Evolutionary conservation across 148 eudicot species (phyloP).

Genomic region (Heliamphora exappendiculata): DNA sequence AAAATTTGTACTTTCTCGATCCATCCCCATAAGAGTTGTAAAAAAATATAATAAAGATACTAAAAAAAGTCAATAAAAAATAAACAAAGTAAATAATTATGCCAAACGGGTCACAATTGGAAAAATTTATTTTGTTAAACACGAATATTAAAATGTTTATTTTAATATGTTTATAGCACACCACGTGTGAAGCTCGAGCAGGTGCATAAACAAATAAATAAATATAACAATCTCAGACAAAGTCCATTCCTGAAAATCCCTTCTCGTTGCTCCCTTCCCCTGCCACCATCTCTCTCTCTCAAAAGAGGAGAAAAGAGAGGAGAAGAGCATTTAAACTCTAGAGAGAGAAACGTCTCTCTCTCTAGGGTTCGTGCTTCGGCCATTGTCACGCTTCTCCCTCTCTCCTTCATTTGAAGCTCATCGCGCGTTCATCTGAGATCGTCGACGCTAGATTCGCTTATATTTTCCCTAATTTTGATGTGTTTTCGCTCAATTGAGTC

Average conservation of each 20-base stretch:
- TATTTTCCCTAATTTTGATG: not conserved
- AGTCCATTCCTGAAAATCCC: not conserved
- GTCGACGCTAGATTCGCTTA: not conserved
- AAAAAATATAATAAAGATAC: too few relatives aligned
- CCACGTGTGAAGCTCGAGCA: not conserved
- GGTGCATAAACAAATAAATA: not conserved
- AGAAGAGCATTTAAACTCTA: not conserved
- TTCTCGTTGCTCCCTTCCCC: not conserved
- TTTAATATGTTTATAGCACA: not conserved
- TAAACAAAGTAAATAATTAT: too few relatives aligned
- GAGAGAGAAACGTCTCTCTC: constrained; percentile 4
- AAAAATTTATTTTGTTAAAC: too few relatives aligned
- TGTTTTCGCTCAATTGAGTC: constrained; percentile 5
- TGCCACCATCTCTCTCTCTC: constrained; percentile 10
- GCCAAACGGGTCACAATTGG: too few relatives aligned
- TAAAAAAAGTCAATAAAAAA: too few relatives aligned
- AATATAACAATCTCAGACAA: not conserved
- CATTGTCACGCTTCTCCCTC: not conserved
- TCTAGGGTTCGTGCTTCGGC: constrained; percentile 12
- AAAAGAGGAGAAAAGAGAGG: not conserved
- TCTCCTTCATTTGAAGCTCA: not conserved
- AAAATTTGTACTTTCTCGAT: too few relatives aligned
- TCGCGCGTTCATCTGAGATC: not conserved
- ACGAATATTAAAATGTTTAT: too few relatives aligned
- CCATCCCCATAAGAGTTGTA: too few relatives aligned